Evolutionary conservation across 495 filamentous ascomycete species (phyloP), one percentile per base, ranked within the genome.

Genomic region (Patellaria atrata): DNA sequence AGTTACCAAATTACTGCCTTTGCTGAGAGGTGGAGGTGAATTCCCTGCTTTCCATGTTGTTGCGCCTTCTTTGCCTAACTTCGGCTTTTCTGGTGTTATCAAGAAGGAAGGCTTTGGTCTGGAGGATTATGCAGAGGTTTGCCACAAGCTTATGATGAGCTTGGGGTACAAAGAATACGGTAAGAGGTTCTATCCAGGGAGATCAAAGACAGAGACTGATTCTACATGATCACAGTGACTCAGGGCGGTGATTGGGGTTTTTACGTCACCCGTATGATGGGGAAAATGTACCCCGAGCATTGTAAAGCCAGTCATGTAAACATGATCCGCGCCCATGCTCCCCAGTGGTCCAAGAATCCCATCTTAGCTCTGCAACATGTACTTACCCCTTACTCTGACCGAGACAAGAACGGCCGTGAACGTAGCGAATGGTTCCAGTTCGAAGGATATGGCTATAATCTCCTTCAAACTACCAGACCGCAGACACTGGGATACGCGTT

Each of bases 231-330:
- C n/a, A 16, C 8, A 67, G 52, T 77, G 1, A 70, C 64, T 3
- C 71, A 76, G 47, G 76, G 70, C 26, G 75, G 78, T 30, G 78
- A 82, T 47, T 76, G 73, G 70, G 79, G 77, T 20, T 73, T 57
- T 36, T 58, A 63, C 41, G 70, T 82, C 30, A 70, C 71, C 22
- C 67, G 77, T 22, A 43, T 58, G 11, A 59, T 83, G 6, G 71
- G 63, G 3, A 43, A 60, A 18, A 47, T 71, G 5, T 73, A 75
- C 42, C 74, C 75, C 0, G 31, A 60, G 13, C 48, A 65, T 47
- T 70, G 68, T 50, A 57, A 65, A 19, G 77, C 74, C 14, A 63
- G 60, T n/a, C 79, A 82, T 44, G 53, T 83, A 25, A 79, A 79
- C 53, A 68, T 70, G 59, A 52, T 70, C 24, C 40, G 52, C 26